Base-by-base conservation (phyloP, 441 rosid genomes). In the Kokia cookei region DNA sequence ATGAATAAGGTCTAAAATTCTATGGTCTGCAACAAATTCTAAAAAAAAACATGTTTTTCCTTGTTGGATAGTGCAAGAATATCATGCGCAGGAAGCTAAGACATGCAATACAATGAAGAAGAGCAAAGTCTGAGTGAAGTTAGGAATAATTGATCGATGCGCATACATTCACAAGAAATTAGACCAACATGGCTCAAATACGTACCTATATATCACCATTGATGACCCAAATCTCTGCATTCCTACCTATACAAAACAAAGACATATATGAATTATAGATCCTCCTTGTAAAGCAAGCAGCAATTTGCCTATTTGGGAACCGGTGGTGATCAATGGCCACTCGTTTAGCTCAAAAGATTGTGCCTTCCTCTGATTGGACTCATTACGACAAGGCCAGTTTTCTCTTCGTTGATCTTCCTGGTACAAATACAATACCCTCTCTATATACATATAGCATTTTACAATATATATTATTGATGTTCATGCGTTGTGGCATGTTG, bases 381-480 rank as follows among this genome's bases (percentile, higher is more conserved):
- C 85, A 88, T 64, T 88, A 88, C 75, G 51, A 81, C 2, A 32
- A 68, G 27, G 51, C 37, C 79, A 78, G 83, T 77, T 75, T 62
- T 79, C 90, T 90, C 73, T 83, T 84, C 4, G 59, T 90, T 60
- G 81, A 84, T 79, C 90, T 90, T 78, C 94, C 90, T 8, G 89
- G 94, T 90, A 88, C 11, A 66, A 26, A 42, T 19, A 9, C 7
- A 42, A 42, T 17, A 54, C 50, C 15, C 12, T 12, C 12, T 45
- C 15, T 45, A 12, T 45, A 45, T 45, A 32, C 5, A 5, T 32
- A 32, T 32, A 32, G 37, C 7, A 32, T 32, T 32, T 5, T 32
- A 4, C 37, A 32, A 4, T 5, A 32, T 32, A 4, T 32, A 32
- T 32, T 57, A 3, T 14, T 12, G 10, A 27, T 27, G 32, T 12